Evolutionary conservation across 1,139 yeast species (phyloP).

Genomic region (Candida glucosophila): DNA sequence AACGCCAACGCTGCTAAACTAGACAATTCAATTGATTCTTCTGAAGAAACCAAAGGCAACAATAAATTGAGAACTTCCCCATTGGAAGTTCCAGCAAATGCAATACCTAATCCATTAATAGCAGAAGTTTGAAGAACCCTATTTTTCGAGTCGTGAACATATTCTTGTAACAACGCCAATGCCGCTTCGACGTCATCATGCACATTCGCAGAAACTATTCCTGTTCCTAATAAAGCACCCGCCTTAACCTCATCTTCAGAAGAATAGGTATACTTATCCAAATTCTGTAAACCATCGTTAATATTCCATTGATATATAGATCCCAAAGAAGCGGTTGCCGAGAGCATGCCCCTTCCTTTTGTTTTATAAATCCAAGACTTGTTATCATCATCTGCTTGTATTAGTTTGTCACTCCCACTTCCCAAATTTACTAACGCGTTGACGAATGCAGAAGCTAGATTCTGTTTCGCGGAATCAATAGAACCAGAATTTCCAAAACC

Average conservation of each 20-base stretch:
- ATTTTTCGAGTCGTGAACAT: conserved; percentile 39
- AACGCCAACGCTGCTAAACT: conserved; percentile 85
- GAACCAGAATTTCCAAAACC: conserved; percentile 49
- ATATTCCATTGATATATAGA: conserved; percentile 88
- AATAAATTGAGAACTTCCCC: conserved; percentile 73
- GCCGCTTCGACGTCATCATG: conserved; percentile 97
- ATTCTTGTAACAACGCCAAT: conserved; percentile 74
- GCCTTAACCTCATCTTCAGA: conserved; percentile 85
- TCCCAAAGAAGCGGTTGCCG: conserved; percentile 91
- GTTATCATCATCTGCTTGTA: conserved; percentile 66
- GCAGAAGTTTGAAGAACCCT: conserved; percentile 68
- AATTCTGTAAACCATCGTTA: conserved; percentile 78
- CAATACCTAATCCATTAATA: conserved; percentile 84
- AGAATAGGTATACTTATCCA: conserved; percentile 85
- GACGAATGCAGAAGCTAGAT: conserved; percentile 90
- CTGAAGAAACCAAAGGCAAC: conserved; percentile 83
- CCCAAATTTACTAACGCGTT: conserved; percentile 90
- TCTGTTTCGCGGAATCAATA: conserved; percentile 92
- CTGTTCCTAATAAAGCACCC: conserved; percentile 94
- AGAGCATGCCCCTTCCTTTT: conserved; percentile 86
- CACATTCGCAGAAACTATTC: conserved; percentile 88
- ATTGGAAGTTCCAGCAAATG: conserved; percentile 91
- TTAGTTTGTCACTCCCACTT: conserved; percentile 75
- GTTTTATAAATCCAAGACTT: conserved; percentile 87
- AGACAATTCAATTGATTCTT: conserved; percentile 67